Evolutionary conservation across 352 stramenopile species (phyloP), one percentile per base, ranked within the genome.

Genomic region (Phytophthora podocarpi): DNA sequence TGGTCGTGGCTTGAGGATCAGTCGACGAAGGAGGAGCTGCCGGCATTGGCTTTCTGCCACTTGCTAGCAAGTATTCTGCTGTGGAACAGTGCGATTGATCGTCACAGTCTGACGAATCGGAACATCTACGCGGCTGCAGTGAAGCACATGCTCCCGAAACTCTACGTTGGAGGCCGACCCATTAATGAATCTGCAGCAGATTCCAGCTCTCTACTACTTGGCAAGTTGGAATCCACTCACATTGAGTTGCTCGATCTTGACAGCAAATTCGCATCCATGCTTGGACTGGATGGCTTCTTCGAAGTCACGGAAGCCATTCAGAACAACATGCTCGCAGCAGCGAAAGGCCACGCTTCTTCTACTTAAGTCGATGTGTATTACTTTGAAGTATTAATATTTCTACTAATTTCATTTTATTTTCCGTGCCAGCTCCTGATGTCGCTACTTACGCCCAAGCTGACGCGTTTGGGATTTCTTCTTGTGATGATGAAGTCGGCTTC

Each of bases 1-100:
- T 90, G 78, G 56, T 67, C 68, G n/a, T 90, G 81, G 81, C 76
- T 90, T 13, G 78, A 90, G 26, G 67, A 84, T 23, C 76, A 88
- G 45, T 73, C 57, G 5, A 58, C 46, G 2, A 72, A 65, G 11
- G 60, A 65, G 3, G 72, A 67, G 15, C 43, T 87, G 3, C 77
- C 81, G 5, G 46, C 67, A 0, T 63, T 89, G 20, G 81, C 67
- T 0, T 69, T 87, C 45, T 82, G 74, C 16, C 79, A 91, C 42
- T 60, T 89, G 35, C 28, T 91, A 23, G 54, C 59, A 5, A 77
- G 54, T 2, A 63, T 91, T 35, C 21, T 90, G 20, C 30, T 79
- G 15, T 78, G 60, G 66, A 80, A 84, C 54, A 80, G 72, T 53
- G 31, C 69, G 12, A 66, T 67, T 27, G 67, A 85, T 50, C 48